Evolutionary conservation across 179 eudicot species (phyloP).

Genomic region (Spinacia oleracea): DNA sequence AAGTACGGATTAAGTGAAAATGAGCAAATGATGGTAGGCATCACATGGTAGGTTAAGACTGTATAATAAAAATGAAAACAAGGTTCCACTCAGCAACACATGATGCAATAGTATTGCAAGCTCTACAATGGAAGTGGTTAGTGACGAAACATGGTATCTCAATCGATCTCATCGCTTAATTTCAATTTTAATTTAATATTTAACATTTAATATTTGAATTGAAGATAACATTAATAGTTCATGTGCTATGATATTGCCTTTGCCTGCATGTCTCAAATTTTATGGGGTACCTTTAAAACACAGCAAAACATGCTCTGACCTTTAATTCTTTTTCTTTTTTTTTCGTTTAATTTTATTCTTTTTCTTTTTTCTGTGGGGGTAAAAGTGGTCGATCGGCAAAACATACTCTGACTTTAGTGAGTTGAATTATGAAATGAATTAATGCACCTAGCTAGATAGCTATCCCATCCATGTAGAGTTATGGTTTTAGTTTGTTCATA

Average conservation of each 20-base stretch:
- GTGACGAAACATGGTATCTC: slow-evolving; percentile 37
- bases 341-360: background rate
- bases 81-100: slow-evolving; percentile 21
- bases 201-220: too few relatives aligned
- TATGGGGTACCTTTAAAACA: slow-evolving; percentile 19
- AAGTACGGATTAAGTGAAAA: too few relatives aligned
- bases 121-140: slow-evolving; percentile 14
- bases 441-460: slow-evolving; percentile 6
- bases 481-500: background rate
- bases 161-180: slow-evolving; percentile 16
- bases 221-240: slow-evolving; percentile 28
- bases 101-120: slow-evolving; percentile 22
- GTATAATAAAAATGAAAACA: background rate
- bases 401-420: slow-evolving; percentile 25
- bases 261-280: slow-evolving; percentile 5
- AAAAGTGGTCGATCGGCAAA: background rate
- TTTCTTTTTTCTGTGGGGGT: background rate
- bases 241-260: slow-evolving; percentile 25
- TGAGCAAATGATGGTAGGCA: slow-evolving; percentile 3
- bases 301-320: slow-evolving; percentile 32
- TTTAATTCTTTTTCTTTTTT: background rate
- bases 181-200: background rate
- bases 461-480: slow-evolving; percentile 5
- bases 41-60: slow-evolving; percentile 35
- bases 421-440: background rate